phyloP scores from a whole-genome alignment of 768 basidiomycete species.

The Crucibulum laeve region DNA sequence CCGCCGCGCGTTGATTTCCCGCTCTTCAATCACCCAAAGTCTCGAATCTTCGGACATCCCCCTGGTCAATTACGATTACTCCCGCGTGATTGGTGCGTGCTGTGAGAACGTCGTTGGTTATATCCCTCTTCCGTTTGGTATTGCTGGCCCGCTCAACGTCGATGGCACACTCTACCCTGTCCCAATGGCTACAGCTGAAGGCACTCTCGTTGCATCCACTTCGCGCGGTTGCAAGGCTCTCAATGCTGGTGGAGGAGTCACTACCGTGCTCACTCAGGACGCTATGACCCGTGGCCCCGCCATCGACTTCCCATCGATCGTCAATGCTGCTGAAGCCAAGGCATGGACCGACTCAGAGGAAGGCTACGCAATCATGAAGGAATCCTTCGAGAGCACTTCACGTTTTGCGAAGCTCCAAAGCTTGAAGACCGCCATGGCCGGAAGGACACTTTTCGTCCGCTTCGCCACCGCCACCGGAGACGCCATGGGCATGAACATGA shows the following conservation, averaged over 20 bases:
- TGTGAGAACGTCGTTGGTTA: slow-evolving; percentile 99
- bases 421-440: slow-evolving; percentile 88
- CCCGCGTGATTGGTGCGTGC: slow-evolving; percentile 90
- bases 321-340: slow-evolving; percentile 77
- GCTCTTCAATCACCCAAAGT: slow-evolving; percentile 78
- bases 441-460: slow-evolving; percentile 87
- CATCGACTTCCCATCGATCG: slow-evolving; percentile 85
- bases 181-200: slow-evolving; percentile 99
- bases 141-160: slow-evolving; percentile 91
- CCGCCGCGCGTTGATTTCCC: slow-evolving; percentile 86
- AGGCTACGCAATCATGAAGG: slow-evolving; percentile 70
- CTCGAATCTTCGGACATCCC: slow-evolving; percentile 84
- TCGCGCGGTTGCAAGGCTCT: slow-evolving; percentile 98
- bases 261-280: slow-evolving; percentile 87
- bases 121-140: slow-evolving; percentile 92
- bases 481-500: slow-evolving; percentile 99
- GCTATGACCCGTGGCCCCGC: slow-evolving; percentile 99
- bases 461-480: slow-evolving; percentile 95
- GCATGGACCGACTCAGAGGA: slow-evolving; percentile 83
- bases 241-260: slow-evolving; percentile 93
- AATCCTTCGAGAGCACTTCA: slow-evolving; percentile 92
- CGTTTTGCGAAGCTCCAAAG: slow-evolving; percentile 85
- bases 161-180: slow-evolving; percentile 84
- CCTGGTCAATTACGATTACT: slow-evolving; percentile 85
- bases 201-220: slow-evolving; percentile 95